Percentiles rank a stretch among this genome's conserved stretches.
Evolutionary conservation across 108 stramenopile species (phyloP).

Genomic region (Cyclotella sp.): DNA sequence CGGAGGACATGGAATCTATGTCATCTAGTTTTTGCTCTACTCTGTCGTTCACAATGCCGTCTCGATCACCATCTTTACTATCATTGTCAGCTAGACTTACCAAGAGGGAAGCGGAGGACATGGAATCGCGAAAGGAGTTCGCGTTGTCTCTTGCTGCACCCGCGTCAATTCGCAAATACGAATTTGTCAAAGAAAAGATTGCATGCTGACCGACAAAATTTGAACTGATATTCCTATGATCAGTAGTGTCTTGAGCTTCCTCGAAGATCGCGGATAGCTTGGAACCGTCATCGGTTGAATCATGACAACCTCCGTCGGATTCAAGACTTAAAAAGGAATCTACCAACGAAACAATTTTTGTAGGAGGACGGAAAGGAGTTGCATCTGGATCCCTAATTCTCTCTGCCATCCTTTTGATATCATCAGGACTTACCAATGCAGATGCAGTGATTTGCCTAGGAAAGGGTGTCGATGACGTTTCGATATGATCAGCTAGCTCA

Average conservation of each 20-base stretch:
- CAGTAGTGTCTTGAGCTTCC: neutral
- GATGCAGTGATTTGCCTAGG: neutral
- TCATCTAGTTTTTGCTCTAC: neutral
- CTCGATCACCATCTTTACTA: neutral
- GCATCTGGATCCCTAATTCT: neutral
- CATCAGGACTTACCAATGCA: neutral
- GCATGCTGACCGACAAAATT: too few relatives aligned
- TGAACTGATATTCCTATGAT: neutral
- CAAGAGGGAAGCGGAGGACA: neutral
- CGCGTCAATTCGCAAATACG: neutral
- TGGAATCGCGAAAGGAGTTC: neutral
- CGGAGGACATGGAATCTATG: neutral
- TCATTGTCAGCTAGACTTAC: neutral
- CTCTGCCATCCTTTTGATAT: neutral
- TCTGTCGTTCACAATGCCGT: neutral
- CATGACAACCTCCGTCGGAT: too few relatives aligned
- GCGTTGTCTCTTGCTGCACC: neutral
- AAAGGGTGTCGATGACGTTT: conserved; percentile 7
- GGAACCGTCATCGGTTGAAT: too few relatives aligned
- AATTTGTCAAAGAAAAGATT: neutral
- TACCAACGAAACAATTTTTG: too few relatives aligned
- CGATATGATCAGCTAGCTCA: conserved; percentile 19
- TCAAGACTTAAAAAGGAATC: too few relatives aligned
- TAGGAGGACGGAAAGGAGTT: neutral
- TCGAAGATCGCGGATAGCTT: too few relatives aligned